Evolutionary conservation across 164 flowering plant genomes (phyloP), one percentile per base, ranked within the genome.

Genomic region (Kalanchoe fedtschenkoi): DNA sequence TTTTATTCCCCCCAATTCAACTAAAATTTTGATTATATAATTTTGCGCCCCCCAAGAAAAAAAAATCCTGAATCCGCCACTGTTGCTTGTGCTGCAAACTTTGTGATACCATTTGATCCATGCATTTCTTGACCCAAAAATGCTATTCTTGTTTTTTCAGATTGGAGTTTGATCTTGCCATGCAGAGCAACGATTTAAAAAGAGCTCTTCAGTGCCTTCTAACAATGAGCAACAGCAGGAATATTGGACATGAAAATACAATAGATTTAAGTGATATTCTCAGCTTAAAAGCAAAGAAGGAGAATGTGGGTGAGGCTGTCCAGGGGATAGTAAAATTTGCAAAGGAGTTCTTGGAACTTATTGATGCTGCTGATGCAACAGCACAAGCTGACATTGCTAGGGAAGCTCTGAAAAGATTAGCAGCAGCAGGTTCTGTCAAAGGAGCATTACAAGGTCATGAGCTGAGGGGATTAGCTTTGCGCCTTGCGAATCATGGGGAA

Each of bases 351-450:
- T 64, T 90, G 78, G 95, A 88, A 76, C 89, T 93, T 62, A 86
- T 90, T 68, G 98, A 93, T 81, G 97, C 98, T 61, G 98, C 98
- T 46, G 98, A 93, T 85, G 98, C 98, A 30, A 93, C 98, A 70
- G 98, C 76, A 60, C 97, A 90, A 74, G 78, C 78, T 71, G 97
- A 93, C 61, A 85, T 93, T 75, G 97, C 99, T 70, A 90, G 96
- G 2, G 99, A 88, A 73, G 99, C 97, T 71, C 85, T 90, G 19
- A 86, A 88, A 76, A 83, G 97, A 67, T 70, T 93, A 69, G 96
- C 97, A 69, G 88, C 92, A 70, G 92, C 97, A 39, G 96, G 92
- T 72, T 83, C 99, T 39, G 85, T 90, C 46, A 93, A 93, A 78
- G 97, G 99, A 42, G 87, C 97, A 65, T 75, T 93, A 65, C 83